Evolutionary conservation across 2,329 filamentous ascomycete species (phyloP), one percentile per base, ranked within the genome.

Genomic region (Chaetomium strumarium): DNA sequence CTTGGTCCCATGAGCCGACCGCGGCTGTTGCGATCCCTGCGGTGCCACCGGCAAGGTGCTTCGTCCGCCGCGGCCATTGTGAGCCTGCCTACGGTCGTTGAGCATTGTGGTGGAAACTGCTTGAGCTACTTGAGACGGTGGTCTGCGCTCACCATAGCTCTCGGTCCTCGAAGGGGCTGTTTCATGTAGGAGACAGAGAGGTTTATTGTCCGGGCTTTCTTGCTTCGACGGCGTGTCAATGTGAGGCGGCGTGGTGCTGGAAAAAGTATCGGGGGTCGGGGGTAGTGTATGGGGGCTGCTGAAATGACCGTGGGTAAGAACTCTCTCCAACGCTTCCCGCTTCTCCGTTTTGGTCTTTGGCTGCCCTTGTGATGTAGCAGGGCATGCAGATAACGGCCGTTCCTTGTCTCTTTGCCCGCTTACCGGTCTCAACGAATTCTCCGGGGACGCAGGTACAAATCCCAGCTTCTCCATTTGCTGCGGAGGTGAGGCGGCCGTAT

Each of bases 261-360:
- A 80, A 17, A 81, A 77, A 0, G 80, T 83, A 58, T 83, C 79
- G 0, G 80, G 80, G 0, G 80, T 83, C 0, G 80, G 80, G 10
- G 80, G 80, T 1, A 82, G 66, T 16, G 66, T 66, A 16, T 75
- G 72, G 5, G 73, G 70, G 49, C 66, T 66, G 5, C 68, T 55
- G 61, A 69, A 55, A 52, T 69, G 62, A n/a, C 70, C 70, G 30
- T 77, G 74, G 0, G 77, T 80, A 30, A 74, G 61, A 7, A 81
- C 78, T 39, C 67, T 72, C 10, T 76, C 70, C 12, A 79, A 58
- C 0, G 72, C 69, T 13, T 76, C 72, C 38, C 73, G 68, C 63
- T 77, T 79, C 51, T 77, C 73, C 19, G 76, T 70, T 45, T 70
- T 76, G 1, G 63, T 65, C 6, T 63, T 66, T 14, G 59, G 60